These are phyloP conservation scores for Heritiera fomes DNA, from an alignment of 345 rosid genomes.

Conservation along the genomic window DNA sequence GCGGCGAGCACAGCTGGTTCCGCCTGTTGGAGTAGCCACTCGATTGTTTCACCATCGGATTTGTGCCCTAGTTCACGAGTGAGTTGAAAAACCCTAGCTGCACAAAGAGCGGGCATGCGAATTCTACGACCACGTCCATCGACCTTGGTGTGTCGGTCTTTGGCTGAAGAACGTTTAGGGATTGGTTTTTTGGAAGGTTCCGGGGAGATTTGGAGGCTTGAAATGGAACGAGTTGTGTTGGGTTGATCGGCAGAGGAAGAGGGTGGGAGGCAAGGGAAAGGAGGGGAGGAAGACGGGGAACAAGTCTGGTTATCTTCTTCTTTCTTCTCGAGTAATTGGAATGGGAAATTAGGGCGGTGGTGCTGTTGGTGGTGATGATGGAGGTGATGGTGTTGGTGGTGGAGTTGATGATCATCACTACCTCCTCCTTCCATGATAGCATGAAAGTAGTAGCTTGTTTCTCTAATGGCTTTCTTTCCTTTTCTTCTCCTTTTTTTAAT, in stretches of 20 bases:
- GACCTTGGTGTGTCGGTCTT: slow-evolving; percentile 94
- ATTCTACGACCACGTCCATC: slow-evolving; percentile 95
- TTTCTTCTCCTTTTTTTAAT: not conserved
- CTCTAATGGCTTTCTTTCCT: slow-evolving; percentile 27
- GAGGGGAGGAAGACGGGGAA: slow-evolving; percentile 58
- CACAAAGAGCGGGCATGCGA: slow-evolving; percentile 99
- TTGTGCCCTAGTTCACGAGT: slow-evolving; percentile 94
- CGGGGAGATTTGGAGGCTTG: slow-evolving; percentile 38
- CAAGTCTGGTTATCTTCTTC: slow-evolving; percentile 66
- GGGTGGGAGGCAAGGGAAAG: slow-evolving; percentile 61
- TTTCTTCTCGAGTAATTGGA: slow-evolving; percentile 82
- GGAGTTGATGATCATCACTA: slow-evolving; percentile 54
- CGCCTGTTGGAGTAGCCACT: slow-evolving; percentile 99
- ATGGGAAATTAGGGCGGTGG: slow-evolving; percentile 69
- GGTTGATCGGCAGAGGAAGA: slow-evolving; percentile 52
- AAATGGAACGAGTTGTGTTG: slow-evolving; percentile 34
- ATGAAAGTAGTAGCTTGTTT: slow-evolving; percentile 39
- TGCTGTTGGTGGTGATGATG: slow-evolving; percentile 42
- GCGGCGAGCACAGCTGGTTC: slow-evolving; percentile 97
- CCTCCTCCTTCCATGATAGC: slow-evolving; percentile 66
- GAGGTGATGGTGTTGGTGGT: slow-evolving; percentile 31
- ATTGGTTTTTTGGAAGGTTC: slow-evolving; percentile 64
- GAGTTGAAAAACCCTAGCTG: slow-evolving; percentile 97
- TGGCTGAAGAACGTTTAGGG: slow-evolving; percentile 82
- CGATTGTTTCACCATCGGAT: slow-evolving; percentile 94